Conservation (phyloP, 371 early-diverging fungal species). For the Mucor sp. region DNA sequence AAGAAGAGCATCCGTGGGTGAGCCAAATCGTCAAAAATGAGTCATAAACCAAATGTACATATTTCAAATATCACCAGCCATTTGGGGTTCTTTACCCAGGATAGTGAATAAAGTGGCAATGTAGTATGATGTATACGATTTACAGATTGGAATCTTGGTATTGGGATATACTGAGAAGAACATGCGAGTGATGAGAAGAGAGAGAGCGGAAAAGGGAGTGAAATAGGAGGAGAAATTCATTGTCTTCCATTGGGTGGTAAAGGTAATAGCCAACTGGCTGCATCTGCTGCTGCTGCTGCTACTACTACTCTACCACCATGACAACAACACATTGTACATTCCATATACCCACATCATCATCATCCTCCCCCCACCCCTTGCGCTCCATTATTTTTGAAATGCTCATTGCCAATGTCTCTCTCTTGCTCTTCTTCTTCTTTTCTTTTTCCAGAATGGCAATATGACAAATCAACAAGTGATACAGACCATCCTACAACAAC, state of each 20-base stretch:
- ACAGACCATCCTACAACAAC: not conserved
- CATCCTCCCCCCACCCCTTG: not conserved
- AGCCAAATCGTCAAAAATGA: not conserved
- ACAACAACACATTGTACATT: not conserved
- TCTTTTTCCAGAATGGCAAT: not conserved
- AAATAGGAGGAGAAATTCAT: not conserved
- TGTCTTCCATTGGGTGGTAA: not conserved
- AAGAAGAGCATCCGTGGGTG: not conserved
- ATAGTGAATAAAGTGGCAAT: not conserved
- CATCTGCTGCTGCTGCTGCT: not conserved
- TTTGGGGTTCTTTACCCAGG: not conserved
- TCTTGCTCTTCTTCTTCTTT: not conserved
- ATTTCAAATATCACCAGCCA: not conserved
- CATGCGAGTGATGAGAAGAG: not conserved
- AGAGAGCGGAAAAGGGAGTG: slow-evolving; percentile 2
- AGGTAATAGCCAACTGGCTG: not conserved
- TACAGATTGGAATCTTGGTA: not conserved
- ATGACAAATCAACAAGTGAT: not conserved
- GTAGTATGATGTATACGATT: not conserved
- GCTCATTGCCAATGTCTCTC: not conserved
- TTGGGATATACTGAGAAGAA: not conserved
- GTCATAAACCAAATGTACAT: not conserved
- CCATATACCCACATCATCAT: not conserved
- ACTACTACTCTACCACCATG: not conserved
- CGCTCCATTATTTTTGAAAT: not conserved